phyloP scores from a whole-genome alignment of 495 filamentous ascomycete genomes.

The Astrothelium macrocarpum region DNA sequence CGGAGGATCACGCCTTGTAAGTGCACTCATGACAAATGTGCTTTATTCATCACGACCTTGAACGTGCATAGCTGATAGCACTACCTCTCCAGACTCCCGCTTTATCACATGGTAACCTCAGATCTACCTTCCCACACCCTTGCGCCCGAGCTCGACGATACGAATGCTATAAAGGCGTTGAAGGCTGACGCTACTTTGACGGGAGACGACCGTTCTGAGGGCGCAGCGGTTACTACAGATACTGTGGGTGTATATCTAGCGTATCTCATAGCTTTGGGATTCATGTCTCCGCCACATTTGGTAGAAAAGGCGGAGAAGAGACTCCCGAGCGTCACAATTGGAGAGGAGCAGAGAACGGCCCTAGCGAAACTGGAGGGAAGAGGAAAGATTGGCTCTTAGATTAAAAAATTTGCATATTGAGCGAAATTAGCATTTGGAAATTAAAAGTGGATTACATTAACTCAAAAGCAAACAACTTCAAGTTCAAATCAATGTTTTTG shows the following conservation, averaged over 20 bases:
- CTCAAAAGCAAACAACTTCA: no score
- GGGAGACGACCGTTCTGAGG: constrained; percentile 51
- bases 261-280: constrained; percentile 62
- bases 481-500: no score
- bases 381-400: background rate
- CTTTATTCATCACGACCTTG: no score
- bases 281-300: constrained; percentile 47
- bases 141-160: constrained; percentile 72
- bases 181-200: constrained; percentile 54
- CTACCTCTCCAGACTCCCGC: constrained; percentile 52
- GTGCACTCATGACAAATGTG: constrained; percentile 19
- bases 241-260: constrained; percentile 63
- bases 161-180: constrained; percentile 56
- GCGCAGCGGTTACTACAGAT: constrained; percentile 55
- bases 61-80: no score
- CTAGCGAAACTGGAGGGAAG: background rate
- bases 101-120: constrained; percentile 74
- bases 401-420: no score
- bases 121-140: constrained; percentile 70
- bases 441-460: no score
- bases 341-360: background rate
- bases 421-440: no score
- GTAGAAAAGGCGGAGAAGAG: background rate
- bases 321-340: background rate
- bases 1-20: constrained; percentile 57